Evolutionary conservation across 495 filamentous ascomycete species (phyloP).

Genomic region (Talaromyces borbonicus): DNA sequence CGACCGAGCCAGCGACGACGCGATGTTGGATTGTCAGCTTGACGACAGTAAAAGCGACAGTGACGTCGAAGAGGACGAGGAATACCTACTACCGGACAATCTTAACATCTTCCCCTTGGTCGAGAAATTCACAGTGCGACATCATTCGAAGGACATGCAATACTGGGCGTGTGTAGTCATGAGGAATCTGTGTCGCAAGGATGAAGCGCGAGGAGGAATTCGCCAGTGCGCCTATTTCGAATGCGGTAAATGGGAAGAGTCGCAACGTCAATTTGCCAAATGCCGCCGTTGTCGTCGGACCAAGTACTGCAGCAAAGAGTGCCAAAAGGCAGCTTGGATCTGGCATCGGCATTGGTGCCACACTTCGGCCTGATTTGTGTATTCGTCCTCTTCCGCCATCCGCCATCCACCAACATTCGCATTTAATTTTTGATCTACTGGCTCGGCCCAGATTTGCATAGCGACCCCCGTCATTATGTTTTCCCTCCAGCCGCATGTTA

Average conservation of each 20-base stretch:
- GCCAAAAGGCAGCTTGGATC: slow-evolving; percentile 97
- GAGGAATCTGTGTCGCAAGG: slow-evolving; percentile 96
- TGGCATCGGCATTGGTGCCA: slow-evolving; percentile 95
- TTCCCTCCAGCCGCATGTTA: too few species aligned
- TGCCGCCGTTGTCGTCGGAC: slow-evolving; percentile 92
- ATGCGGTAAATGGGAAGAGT: slow-evolving; percentile 97
- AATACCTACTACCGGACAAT: slow-evolving; percentile 86
- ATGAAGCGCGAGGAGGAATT: slow-evolving; percentile 87
- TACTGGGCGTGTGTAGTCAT: slow-evolving; percentile 99
- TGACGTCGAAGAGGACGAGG: slow-evolving; percentile 61
- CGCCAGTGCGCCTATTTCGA: slow-evolving; percentile 95
- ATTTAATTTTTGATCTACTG: slow-evolving; percentile 16
- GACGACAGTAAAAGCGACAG: slow-evolving; percentile 24
- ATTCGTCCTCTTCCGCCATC: slow-evolving; percentile 17
- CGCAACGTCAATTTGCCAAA: slow-evolving; percentile 91
- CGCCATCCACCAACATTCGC: slow-evolving; percentile 26
- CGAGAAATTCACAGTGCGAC: slow-evolving; percentile 93
- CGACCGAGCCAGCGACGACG: neutral
- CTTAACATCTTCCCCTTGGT: slow-evolving; percentile 97
- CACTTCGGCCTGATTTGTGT: slow-evolving; percentile 50
- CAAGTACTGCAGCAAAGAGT: slow-evolving; percentile 99
- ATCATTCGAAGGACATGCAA: slow-evolving; percentile 93
- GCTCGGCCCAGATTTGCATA: slow-evolving; percentile 5
- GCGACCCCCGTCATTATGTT: slow-evolving; percentile 3
- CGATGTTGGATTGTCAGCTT: neutral